A percentile compares a stretch with the other conserved stretches of the same genome.
These are phyloP conservation scores for Dioszegia aurantiaca DNA, from an alignment of 768 basidiomycete genomes.

Conservation along the genomic window DNA sequence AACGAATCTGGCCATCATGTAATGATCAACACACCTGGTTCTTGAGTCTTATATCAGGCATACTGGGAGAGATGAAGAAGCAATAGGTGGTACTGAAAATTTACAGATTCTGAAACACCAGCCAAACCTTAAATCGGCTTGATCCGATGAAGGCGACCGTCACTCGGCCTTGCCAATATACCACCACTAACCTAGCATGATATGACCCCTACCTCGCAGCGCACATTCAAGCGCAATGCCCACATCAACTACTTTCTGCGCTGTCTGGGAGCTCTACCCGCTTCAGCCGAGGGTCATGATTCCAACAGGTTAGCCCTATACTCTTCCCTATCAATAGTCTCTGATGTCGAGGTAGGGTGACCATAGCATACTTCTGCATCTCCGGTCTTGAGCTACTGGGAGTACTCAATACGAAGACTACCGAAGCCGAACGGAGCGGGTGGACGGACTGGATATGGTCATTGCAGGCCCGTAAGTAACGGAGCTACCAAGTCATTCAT, in stretches of 20 bases:
- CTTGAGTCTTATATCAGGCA: constrained; percentile 49
- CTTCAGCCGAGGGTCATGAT: constrained; percentile 67
- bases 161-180: not conserved
- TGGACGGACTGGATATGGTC: constrained; percentile 89
- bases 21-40: constrained; percentile 41
- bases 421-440: constrained; percentile 58
- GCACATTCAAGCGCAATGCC: constrained; percentile 54
- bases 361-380: constrained; percentile 82
- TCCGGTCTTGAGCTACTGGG: constrained; percentile 76
- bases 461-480: constrained; percentile 66
- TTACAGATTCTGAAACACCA: constrained; percentile 11
- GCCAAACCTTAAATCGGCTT: not conserved
- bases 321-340: constrained; percentile 8
- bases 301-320: constrained; percentile 61
- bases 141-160: too few species aligned
- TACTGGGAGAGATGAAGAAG: constrained; percentile 13
- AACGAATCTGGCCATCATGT: not conserved
- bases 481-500: not conserved
- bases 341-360: constrained; percentile 59
- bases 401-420: constrained; percentile 56
- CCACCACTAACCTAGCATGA: not conserved
- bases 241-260: constrained; percentile 68
- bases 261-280: constrained; percentile 69
- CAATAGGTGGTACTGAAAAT: not conserved
- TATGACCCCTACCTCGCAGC: constrained; percentile 14